Percentiles rank a stretch among this genome's conserved stretches.
phyloP scores from a whole-genome alignment of 192 early-diverging fungal genomes.

The Backusella parvicylindrica region DNA sequence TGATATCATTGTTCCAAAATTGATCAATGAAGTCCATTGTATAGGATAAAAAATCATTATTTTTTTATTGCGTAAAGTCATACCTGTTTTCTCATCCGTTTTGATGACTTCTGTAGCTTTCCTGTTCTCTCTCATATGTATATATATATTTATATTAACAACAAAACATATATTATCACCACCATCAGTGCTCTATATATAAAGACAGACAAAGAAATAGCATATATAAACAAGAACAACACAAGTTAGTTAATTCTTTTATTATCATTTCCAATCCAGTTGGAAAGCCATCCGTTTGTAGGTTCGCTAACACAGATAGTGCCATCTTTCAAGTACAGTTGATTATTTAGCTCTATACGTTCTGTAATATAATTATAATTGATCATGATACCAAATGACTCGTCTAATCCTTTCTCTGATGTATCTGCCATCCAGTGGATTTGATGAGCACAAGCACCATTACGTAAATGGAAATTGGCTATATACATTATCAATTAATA shows the following conservation, averaged over 20 bases:
- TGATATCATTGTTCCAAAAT: too few relatives aligned
- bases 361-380: conserved; percentile 87
- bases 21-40: too few relatives aligned
- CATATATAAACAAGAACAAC: neutral
- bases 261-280: conserved; percentile 2
- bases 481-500: neutral
- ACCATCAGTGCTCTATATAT: neutral
- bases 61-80: too few relatives aligned
- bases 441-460: conserved; percentile 85
- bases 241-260: neutral
- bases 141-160: neutral
- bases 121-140: too few relatives aligned
- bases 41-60: too few relatives aligned
- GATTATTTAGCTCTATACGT: conserved; percentile 79
- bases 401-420: conserved; percentile 72
- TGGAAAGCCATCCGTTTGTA: conserved; percentile 1
- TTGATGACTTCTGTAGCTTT: too few relatives aligned
- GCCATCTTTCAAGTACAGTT: conserved; percentile 63
- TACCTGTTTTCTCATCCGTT: too few relatives aligned
- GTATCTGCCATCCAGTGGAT: conserved; percentile 89
- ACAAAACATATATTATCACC: neutral
- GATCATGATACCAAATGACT: conserved; percentile 93
- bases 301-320: conserved; percentile 48
- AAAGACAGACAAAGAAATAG: neutral
- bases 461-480: conserved; percentile 94